Evolutionary conservation across 257 asterid species (phyloP).

Genomic region (Solanum corneliomulleri): DNA sequence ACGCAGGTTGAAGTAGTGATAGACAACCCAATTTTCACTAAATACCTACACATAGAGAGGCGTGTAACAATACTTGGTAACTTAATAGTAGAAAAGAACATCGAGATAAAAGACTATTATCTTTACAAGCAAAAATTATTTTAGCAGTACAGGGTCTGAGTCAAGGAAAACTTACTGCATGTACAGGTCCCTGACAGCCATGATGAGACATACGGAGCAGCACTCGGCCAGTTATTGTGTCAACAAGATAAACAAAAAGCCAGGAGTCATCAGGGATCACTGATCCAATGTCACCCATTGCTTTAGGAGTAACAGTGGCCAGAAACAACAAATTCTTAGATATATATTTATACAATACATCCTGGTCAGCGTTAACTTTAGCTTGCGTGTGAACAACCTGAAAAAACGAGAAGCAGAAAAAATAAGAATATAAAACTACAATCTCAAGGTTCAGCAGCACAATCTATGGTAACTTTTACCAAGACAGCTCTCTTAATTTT

Average conservation of each 20-base stretch:
- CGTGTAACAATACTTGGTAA: neutral
- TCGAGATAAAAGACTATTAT: neutral
- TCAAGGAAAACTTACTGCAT: constrained; percentile 58
- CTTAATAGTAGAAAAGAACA: neutral
- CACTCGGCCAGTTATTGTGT: constrained; percentile 88
- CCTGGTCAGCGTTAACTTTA: constrained; percentile 81
- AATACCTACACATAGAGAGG: constrained; percentile 44
- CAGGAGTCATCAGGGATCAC: constrained; percentile 87
- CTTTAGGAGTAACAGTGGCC: constrained; percentile 87
- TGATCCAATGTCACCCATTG: constrained; percentile 75
- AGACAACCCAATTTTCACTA: constrained; percentile 97
- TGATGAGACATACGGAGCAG: constrained; percentile 86
- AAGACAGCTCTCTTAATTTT: neutral
- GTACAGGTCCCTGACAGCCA: constrained; percentile 91
- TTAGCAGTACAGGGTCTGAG: neutral
- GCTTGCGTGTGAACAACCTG: constrained; percentile 98
- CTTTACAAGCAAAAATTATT: neutral
- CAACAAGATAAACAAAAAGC: constrained; percentile 71
- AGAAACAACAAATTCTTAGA: constrained; percentile 80
- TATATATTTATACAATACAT: constrained; percentile 84
- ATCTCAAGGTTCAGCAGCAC: constrained; percentile 5
- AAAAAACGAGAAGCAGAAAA: constrained; percentile 3
- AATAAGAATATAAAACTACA: neutral
- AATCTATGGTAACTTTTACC: neutral
- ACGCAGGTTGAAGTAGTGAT: constrained; percentile 94